Conservation (phyloP, 2,329 filamentous ascomycete genomes). For the Fusarium sambucinum region DNA sequence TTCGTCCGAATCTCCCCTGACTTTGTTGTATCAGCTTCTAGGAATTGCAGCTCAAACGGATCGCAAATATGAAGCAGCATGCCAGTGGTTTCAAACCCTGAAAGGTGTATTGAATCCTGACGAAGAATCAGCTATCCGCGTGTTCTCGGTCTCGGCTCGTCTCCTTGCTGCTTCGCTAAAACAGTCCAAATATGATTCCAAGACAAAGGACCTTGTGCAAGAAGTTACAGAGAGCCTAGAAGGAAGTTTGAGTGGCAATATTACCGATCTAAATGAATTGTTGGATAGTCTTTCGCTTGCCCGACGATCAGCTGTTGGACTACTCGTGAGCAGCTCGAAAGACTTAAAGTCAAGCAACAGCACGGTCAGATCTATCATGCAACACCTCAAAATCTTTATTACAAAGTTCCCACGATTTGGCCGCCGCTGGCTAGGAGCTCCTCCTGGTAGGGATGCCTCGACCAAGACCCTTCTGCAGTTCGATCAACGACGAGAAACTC, state of each 20-base stretch:
- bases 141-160: constrained; percentile 67
- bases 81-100: constrained; percentile 66
- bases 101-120: constrained; percentile 54
- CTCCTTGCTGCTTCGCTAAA: constrained; percentile 67
- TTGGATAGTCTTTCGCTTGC: constrained; percentile 67
- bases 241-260: constrained; percentile 69
- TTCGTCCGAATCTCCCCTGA: constrained; percentile 59
- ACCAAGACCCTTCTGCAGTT: constrained; percentile 71
- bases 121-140: constrained; percentile 61
- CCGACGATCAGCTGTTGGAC: constrained; percentile 65
- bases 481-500: constrained; percentile 68
- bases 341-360: constrained; percentile 21
- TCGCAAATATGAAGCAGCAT: constrained; percentile 62
- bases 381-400: constrained; percentile 67
- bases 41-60: constrained; percentile 62
- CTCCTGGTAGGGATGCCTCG: constrained; percentile 62
- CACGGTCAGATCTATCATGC: constrained; percentile 42
- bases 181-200: constrained; percentile 52
- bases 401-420: constrained; percentile 71
- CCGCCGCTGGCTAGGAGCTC: constrained; percentile 71
- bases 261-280: constrained; percentile 70
- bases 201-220: constrained; percentile 58
- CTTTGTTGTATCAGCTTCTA: constrained; percentile 65
- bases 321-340: constrained; percentile 55
- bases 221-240: constrained; percentile 68